Evolutionary conservation across 768 basidiomycete species (phyloP), one percentile per base, ranked within the genome.

Genomic region (Hortiboletus flavorubellus): DNA sequence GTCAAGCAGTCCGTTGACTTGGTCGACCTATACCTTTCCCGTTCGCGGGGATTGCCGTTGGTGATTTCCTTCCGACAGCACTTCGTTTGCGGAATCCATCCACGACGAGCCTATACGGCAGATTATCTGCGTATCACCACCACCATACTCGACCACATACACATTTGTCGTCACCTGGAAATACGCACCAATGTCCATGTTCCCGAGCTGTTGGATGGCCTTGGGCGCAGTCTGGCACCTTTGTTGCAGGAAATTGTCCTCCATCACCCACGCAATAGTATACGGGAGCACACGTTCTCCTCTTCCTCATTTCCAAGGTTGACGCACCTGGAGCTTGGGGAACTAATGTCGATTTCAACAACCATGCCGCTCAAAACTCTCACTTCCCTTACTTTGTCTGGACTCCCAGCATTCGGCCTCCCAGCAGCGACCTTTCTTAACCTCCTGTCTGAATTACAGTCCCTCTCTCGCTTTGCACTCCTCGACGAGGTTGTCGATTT

Each of bases 401-500:
- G 70, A 14, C 37, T 56, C 21, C 66, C 70, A 15, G 58, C 55
- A 29, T 54, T 55, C 18, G 58, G 68, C 18, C 56, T 69, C 41
- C 60, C 68, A 35, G 55, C 59, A 15, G 41, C 54, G 11, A 49
- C 47, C 26, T 69, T 69, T 39, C 51, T 60, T n/a, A 33, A 43
- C n/a, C 54, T 69, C 42, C 48, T 69, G n/a, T 65, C 63, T 31
- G 44, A 58, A 38, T 44, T 70, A 30, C 55, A 42, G 15, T 60
- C 45, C 34, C 66, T 69, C 48, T 64, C 59, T 49, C 54, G 52
- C 37, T 66, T 69, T 46, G 29, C 43, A 15, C 64, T 72, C 34
- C 33, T 68, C 12, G 63, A 67, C 12, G 68, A 69, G 35, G 68
- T 46, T 15, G 65, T 70, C 18, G 56, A 72, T 53, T 69, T 70